Conservation (phyloP, 1,284 basidiomycete genomes). For the Irpex sp. region DNA sequence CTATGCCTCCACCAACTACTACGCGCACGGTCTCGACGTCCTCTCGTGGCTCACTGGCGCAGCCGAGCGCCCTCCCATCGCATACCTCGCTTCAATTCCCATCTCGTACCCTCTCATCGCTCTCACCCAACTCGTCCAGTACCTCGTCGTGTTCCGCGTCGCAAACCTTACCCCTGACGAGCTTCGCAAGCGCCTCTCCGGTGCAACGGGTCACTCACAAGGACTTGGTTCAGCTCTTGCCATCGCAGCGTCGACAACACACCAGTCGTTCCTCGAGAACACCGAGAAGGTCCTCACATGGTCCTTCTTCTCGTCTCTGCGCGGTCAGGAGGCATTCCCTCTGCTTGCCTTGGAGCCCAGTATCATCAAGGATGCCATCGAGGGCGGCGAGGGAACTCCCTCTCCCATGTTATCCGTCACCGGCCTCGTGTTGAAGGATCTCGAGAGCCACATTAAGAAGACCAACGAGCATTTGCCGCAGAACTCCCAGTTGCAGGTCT, state of each 20-base stretch:
- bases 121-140: constrained; percentile 93
- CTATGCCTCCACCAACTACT: constrained; percentile 63
- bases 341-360: constrained; percentile 86
- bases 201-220: constrained; percentile 95
- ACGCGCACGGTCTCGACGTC: constrained; percentile 81
- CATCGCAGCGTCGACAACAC: constrained; percentile 77
- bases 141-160: constrained; percentile 78
- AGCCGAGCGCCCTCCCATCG: constrained; percentile 66
- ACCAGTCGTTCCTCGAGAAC: constrained; percentile 75
- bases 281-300: constrained; percentile 83
- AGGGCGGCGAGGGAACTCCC: constrained; percentile 91
- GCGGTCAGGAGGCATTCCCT: constrained; percentile 96
- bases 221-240: constrained; percentile 92
- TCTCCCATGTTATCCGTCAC: constrained; percentile 92
- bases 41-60: constrained; percentile 81
- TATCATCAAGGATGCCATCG: constrained; percentile 84
- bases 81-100: constrained; percentile 95
- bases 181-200: constrained; percentile 73
- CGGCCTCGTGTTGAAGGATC: constrained; percentile 75
- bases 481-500: constrained; percentile 81
- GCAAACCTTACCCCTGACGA: constrained; percentile 77
- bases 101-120: constrained; percentile 95
- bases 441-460: constrained; percentile 81
- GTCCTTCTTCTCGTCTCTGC: constrained; percentile 92
- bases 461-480: constrained; percentile 85